Base-by-base conservation (phyloP, 805 yeast genomes). In the Saccharomyces kudriavzevii region DNA sequence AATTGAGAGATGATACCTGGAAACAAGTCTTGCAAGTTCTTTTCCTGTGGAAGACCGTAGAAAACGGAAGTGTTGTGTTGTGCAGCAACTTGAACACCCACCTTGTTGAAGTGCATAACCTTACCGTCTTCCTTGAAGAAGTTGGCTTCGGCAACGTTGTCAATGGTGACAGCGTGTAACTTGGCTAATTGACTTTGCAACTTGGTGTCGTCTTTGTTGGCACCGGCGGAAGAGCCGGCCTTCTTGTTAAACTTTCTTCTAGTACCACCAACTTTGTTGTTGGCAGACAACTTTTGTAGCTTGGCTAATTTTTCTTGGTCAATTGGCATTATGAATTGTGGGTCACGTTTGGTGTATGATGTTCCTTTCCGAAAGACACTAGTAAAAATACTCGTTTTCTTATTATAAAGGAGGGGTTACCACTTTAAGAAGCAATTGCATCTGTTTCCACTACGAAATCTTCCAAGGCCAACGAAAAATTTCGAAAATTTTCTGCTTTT, bases 91-190 rank as follows among this genome's bases (percentile, higher is more conserved):
- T 92, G 97, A 60, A 91, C 94, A 77, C 94, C 95, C 63, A 94
- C 97, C 75, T 94, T 86, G 81, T 87, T 84, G 82, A 94, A 89
- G 79, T 92, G 97, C 75, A 92, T 78, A 60, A 94, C 97, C 71
- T 85, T 86, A 71, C 97, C 97, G 74, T 92, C 97, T 60, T 89
- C 96, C 75, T 81, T 87, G 87, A 94, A 91, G 81, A 92, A 88
- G 83, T 91, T 92, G 69, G 96, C 98, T 80, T 92, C 97, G 73
- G 89, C 96, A 68, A 92, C 85, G 68, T 87, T 89, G 63, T 87
- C 90, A 65, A 92, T 77, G 67, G 89, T 86, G 75, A 86, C 88
- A 61, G 91, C 95, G 75, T 87, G 85, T 73, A 92, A 80, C 78
- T 91, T 90, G 74, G 84, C 85, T 76, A 92, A 79, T 69, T 92